phyloP scores from a whole-genome alignment of 1,284 basidiomycete species.

The Fomitopsis betulina region DNA sequence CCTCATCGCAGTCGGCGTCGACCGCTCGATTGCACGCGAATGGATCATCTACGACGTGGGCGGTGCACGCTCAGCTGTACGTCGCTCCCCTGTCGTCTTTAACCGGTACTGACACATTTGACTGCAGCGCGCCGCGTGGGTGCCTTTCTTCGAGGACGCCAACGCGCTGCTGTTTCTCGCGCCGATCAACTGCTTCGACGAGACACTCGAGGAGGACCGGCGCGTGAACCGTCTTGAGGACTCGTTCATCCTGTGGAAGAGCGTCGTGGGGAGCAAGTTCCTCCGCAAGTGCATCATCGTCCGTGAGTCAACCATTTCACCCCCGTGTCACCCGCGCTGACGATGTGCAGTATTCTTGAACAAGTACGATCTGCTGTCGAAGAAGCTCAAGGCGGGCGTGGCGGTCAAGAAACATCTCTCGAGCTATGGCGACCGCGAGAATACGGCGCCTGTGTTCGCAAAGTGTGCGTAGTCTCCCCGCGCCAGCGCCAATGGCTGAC shows the following conservation, averaged over 20 bases:
- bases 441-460: conserved; percentile 50
- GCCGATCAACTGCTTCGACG: conserved; percentile 65
- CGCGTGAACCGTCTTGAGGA: conserved; percentile 62
- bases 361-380: conserved; percentile 52
- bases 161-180: conserved; percentile 70
- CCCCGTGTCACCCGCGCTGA: neutral
- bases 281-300: conserved; percentile 54
- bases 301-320: conserved; percentile 17
- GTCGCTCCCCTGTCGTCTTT: conserved; percentile 3
- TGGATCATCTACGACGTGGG: conserved; percentile 39
- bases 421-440: conserved; percentile 58
- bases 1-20: conserved; percentile 5
- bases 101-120: neutral
- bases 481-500: neutral
- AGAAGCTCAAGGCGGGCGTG: conserved; percentile 31
- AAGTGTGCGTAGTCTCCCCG: conserved; percentile 42
- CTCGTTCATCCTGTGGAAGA: conserved; percentile 60
- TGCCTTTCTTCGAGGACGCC: conserved; percentile 66
- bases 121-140: conserved; percentile 31
- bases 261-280: conserved; percentile 49
- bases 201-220: conserved; percentile 55
- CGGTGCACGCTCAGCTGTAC: conserved; percentile 29
- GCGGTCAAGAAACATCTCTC: conserved; percentile 33
- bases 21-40: conserved; percentile 18
- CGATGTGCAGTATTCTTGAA: conserved; percentile 49